Conservation (phyloP, 2,329 filamentous ascomycete species). For the Drechslerella coelobrocha region DNA sequence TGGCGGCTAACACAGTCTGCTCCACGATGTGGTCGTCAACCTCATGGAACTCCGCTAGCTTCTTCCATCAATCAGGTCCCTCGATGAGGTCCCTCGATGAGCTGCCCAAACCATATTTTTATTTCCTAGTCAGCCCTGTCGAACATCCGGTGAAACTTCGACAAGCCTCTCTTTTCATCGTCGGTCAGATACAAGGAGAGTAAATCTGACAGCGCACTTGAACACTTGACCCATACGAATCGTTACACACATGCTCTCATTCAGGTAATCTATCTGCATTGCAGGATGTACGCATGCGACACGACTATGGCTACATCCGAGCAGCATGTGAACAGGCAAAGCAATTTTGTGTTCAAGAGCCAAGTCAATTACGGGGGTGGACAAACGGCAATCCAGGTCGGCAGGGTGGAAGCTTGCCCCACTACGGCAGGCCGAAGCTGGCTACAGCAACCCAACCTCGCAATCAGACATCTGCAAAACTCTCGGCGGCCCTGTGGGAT, state of each 20-base stretch:
- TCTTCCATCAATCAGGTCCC: too few species aligned
- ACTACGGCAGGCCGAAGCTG: conserved; percentile 46
- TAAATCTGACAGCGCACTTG: too few species aligned
- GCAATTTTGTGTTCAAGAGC: conserved; percentile 26
- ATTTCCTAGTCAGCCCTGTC: neutral
- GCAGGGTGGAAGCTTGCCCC: conserved; percentile 46
- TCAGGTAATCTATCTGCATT: too few species aligned
- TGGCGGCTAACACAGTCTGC: conserved; percentile 29
- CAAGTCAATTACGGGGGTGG: neutral
- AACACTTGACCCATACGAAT: too few species aligned
- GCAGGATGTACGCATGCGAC: too few species aligned
- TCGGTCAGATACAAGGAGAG: too few species aligned
- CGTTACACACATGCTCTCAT: conserved; percentile 9
- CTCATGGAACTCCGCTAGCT: neutral
- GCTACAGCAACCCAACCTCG: conserved; percentile 11
- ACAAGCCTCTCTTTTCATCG: too few species aligned
- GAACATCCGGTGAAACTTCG: too few species aligned
- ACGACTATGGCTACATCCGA: neutral
- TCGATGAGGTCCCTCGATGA: too few species aligned
- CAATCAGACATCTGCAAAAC: neutral
- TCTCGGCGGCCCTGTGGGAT: neutral
- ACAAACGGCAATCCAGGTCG: conserved; percentile 48
- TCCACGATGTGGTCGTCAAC: neutral
- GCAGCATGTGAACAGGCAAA: conserved; percentile 41
- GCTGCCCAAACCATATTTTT: neutral